A percentile compares a stretch with the other conserved stretches of the same genome.
Evolutionary conservation across 208 protist genomes (phyloP).

Genomic region (Trypanosoma avium): DNA sequence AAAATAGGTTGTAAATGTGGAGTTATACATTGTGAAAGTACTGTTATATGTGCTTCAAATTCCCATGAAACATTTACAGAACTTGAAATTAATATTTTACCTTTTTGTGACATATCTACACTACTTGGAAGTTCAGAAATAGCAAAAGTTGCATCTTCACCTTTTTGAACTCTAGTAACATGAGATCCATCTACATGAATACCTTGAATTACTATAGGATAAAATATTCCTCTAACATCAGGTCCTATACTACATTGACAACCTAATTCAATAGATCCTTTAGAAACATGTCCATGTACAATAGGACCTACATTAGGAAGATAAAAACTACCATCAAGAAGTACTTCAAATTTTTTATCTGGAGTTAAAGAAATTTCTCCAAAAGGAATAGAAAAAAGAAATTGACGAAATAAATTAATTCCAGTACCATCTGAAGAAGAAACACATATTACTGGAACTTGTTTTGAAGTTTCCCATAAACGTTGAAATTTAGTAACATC

Average conservation of each 20-base stretch:
- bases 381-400: constrained; percentile 38
- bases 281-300: constrained; percentile 89
- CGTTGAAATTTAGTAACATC: constrained; percentile 28
- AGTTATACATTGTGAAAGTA: constrained; percentile 62
- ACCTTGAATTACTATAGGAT: constrained; percentile 69
- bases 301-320: constrained; percentile 92
- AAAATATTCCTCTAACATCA: constrained; percentile 86
- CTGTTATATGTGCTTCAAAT: constrained; percentile 42
- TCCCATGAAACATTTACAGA: constrained; percentile 24
- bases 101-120: constrained; percentile 64
- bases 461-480: constrained; percentile 37
- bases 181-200: constrained; percentile 93
- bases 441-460: constrained; percentile 63
- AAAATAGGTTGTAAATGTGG: constrained; percentile 69
- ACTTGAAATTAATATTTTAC: constrained; percentile 51
- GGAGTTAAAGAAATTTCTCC: constrained; percentile 32
- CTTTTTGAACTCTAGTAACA: constrained; percentile 82
- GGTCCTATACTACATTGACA: constrained; percentile 92
- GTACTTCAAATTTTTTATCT: constrained; percentile 71
- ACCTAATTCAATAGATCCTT: constrained; percentile 84
- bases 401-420: constrained; percentile 52
- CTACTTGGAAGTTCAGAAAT: constrained; percentile 72
- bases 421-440: constrained; percentile 60
- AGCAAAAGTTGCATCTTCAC: constrained; percentile 92
- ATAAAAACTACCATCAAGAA: constrained; percentile 73